phyloP scores from a whole-genome alignment of 331 rosid species.

The Spiraea crenata region DNA sequence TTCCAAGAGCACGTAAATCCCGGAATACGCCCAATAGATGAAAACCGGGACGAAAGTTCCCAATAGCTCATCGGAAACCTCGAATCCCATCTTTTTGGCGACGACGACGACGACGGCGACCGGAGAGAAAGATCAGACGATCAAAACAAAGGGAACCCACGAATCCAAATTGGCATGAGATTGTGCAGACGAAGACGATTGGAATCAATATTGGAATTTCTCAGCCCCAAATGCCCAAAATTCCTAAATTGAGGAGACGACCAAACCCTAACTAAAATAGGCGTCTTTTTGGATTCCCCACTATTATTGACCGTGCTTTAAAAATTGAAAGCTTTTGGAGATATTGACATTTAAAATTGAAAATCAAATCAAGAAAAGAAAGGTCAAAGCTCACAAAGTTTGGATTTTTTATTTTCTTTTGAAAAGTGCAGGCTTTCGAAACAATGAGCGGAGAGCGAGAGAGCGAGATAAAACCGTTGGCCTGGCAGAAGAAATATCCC shows the following conservation, averaged over 20 bases:
- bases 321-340: not conserved
- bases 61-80: constrained; percentile 77
- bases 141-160: constrained; percentile 15
- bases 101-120: no score
- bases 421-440: not conserved
- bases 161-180: constrained; percentile 13
- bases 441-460: not conserved
- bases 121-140: not conserved
- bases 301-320: not conserved
- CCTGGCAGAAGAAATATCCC: not conserved
- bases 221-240: not conserved
- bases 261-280: constrained; percentile 14
- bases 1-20: constrained; percentile 64
- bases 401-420: not conserved
- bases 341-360: not conserved
- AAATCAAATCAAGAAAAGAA: not conserved
- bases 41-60: constrained; percentile 83
- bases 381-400: not conserved
- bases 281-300: not conserved
- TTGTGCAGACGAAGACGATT: no score
- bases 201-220: no score
- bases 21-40: constrained; percentile 85
- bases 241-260: not conserved
- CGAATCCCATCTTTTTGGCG: constrained; percentile 58
- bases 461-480: not conserved